Conservation (phyloP, 345 rosid genomes). For the Carallia brachiata region DNA sequence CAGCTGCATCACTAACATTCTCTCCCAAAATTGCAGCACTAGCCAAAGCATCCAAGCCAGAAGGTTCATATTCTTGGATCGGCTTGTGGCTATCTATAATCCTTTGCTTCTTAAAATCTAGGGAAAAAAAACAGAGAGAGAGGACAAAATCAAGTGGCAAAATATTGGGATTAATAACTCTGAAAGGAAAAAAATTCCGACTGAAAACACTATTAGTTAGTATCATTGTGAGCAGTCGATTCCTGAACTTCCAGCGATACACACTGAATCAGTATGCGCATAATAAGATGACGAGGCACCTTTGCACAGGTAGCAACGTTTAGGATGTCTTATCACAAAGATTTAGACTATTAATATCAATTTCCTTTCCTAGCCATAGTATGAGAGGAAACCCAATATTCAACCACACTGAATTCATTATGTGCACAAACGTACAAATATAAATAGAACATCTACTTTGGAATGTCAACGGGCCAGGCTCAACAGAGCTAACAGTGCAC, state of each 20-base stretch:
- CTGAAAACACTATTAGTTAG: background rate
- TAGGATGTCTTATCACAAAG: too few species aligned
- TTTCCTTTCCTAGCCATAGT: too few species aligned
- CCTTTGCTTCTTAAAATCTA: constrained; percentile 64
- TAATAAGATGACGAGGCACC: background rate
- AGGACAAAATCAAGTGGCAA: background rate
- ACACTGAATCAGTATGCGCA: background rate
- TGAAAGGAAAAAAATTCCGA: background rate
- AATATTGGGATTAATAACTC: background rate
- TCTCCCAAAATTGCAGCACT: constrained; percentile 81
- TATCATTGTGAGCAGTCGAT: background rate
- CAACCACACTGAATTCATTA: too few species aligned
- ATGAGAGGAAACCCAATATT: too few species aligned
- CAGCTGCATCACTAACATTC: constrained; percentile 37
- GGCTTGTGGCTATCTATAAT: constrained; percentile 36
- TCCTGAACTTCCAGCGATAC: background rate
- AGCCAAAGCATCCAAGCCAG: constrained; percentile 82
- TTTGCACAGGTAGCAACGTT: too few species aligned
- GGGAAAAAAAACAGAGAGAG: constrained; percentile 8
- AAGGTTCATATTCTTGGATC: constrained; percentile 42
- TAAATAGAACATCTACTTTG: too few species aligned
- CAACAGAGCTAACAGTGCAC: too few species aligned
- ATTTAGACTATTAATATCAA: too few species aligned
- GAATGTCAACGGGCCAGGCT: too few species aligned
- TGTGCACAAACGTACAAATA: too few species aligned